Percentiles rank a stretch among this genome's conserved stretches.
Conservation (phyloP, 805 yeast genomes). For the Saccharomycopsis malanga region DNA sequence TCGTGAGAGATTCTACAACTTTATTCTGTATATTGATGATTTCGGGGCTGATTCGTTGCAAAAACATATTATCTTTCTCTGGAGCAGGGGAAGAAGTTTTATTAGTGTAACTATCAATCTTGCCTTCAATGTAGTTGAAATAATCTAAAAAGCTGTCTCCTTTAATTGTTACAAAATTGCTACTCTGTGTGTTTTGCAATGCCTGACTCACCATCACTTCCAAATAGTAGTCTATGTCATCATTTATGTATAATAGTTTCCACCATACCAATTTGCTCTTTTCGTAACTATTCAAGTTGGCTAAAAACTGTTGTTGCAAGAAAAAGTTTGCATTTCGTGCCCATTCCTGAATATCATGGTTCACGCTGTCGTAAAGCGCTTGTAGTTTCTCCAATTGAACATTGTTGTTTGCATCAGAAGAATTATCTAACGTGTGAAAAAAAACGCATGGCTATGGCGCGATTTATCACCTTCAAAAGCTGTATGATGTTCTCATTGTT, state of each 20-base stretch:
- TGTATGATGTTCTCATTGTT: slow-evolving; percentile 6
- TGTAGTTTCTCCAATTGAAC: not conserved
- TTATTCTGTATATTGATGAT: slow-evolving; percentile 15
- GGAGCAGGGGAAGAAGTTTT: not conserved
- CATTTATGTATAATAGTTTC: slow-evolving; percentile 12
- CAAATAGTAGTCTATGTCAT: slow-evolving; percentile 20
- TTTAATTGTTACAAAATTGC: not conserved
- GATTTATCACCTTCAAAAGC: slow-evolving; percentile 12
- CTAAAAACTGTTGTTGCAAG: slow-evolving; percentile 10
- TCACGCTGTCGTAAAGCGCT: not conserved
- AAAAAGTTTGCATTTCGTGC: slow-evolving; percentile 12
- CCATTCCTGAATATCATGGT: slow-evolving; percentile 16
- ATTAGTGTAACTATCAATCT: slow-evolving; percentile 8
- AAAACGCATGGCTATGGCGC: slow-evolving; percentile 5
- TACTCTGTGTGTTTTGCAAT: not conserved
- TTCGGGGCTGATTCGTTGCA: not conserved
- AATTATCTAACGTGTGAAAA: slow-evolving; percentile 2
- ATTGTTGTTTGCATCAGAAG: slow-evolving; percentile 2
- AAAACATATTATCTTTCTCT: not conserved
- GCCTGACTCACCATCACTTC: slow-evolving; percentile 16
- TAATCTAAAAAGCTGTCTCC: slow-evolving; percentile 4
- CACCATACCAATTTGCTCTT: slow-evolving; percentile 15
- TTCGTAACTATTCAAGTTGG: slow-evolving; percentile 9
- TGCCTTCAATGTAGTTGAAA: slow-evolving; percentile 18
- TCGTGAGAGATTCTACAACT: slow-evolving; percentile 7